Percentiles rank a stretch among this genome's conserved stretches.
Evolutionary conservation across 1,284 basidiomycete species (phyloP).

Genomic region (Trametes sp.): DNA sequence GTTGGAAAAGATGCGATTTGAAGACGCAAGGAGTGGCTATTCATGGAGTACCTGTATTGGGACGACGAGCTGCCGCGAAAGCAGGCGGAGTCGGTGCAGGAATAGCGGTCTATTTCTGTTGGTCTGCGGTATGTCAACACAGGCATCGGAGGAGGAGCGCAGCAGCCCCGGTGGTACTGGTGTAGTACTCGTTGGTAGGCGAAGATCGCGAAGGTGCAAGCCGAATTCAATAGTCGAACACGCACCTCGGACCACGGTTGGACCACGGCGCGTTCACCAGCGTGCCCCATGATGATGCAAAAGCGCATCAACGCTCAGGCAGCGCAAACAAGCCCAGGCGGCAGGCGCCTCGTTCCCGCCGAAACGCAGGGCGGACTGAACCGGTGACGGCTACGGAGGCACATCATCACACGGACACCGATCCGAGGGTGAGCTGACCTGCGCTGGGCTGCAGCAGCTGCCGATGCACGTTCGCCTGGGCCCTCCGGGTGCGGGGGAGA

Average conservation of each 20-base stretch:
- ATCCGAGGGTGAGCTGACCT: slow-evolving; percentile 22
- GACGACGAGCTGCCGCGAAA: slow-evolving; percentile 7
- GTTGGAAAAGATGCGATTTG: slow-evolving; percentile 6
- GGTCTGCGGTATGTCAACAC: neutral
- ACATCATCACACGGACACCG: slow-evolving; percentile 28
- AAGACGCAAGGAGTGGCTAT: slow-evolving; percentile 3
- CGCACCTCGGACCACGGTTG: neutral
- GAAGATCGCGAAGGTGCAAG: slow-evolving; percentile 12
- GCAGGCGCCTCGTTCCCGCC: slow-evolving; percentile 1
- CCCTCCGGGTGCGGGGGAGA: neutral
- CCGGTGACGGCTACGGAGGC: slow-evolving; percentile 22
- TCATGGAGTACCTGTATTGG: slow-evolving; percentile 6
- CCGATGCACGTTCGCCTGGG: slow-evolving; percentile 27
- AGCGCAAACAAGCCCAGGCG: slow-evolving; percentile 7
- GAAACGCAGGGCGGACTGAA: slow-evolving; percentile 14
- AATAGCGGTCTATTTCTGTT: slow-evolving; percentile 15
- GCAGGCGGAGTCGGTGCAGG: neutral
- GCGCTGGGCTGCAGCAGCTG: neutral
- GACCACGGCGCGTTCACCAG: slow-evolving; percentile 13
- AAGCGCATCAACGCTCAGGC: slow-evolving; percentile 25
- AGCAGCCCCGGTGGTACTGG: neutral
- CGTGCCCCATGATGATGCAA: slow-evolving; percentile 33
- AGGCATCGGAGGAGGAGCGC: neutral
- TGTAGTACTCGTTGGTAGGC: slow-evolving; percentile 5
- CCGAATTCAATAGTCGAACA: neutral